Percentiles rank a stretch among this genome's conserved stretches.
Evolutionary conservation across 768 basidiomycete species (phyloP).

Genomic region (Psilocybe azurescens): DNA sequence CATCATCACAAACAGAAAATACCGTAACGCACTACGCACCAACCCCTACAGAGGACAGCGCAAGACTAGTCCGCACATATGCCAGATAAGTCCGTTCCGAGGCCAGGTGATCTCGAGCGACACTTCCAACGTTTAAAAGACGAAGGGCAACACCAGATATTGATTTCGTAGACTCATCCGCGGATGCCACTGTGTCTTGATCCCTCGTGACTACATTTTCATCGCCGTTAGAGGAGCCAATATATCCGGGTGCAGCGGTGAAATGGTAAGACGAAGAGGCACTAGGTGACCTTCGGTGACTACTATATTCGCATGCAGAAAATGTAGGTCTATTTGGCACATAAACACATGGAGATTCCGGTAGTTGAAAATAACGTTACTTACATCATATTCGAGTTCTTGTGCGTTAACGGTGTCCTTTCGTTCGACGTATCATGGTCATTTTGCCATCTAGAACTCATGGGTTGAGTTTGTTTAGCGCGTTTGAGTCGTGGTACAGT

Average conservation of each 20-base stretch:
- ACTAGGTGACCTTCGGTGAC: background rate
- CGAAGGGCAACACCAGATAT: conserved; percentile 10
- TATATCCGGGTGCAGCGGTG: background rate
- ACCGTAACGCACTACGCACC: conserved; percentile 38
- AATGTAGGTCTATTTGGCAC: background rate
- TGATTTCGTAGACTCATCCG: background rate
- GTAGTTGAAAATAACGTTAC: background rate
- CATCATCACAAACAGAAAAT: too few relatives aligned
- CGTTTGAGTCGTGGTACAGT: background rate
- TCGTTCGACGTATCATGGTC: background rate
- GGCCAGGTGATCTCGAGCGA: conserved; percentile 62
- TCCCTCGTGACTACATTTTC: background rate
- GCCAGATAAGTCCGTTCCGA: conserved; percentile 64
- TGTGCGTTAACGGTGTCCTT: background rate
- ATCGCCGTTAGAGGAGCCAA: background rate
- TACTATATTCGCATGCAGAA: background rate
- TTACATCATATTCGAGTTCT: background rate
- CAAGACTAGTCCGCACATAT: conserved; percentile 61
- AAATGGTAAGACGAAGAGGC: background rate
- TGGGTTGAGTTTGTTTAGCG: background rate
- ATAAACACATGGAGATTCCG: too few relatives aligned
- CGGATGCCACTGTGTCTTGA: background rate
- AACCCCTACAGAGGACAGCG: conserved; percentile 55
- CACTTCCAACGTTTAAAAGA: conserved; percentile 57
- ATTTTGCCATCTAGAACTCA: background rate